Evolutionary conservation across 306 rosid genomes (phyloP).

Genomic region (Cyclanthera cordifolia): DNA sequence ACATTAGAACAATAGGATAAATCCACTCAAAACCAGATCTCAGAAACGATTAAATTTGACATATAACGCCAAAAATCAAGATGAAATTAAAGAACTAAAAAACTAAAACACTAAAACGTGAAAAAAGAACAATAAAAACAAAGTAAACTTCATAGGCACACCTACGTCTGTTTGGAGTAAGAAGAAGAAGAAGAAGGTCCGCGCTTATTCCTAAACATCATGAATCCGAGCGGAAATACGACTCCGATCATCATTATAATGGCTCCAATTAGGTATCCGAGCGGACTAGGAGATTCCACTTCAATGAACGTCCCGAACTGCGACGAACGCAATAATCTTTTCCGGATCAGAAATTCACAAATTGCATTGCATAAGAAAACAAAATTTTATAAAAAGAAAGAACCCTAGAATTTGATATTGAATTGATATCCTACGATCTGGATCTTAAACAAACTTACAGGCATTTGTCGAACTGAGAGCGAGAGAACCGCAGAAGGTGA

Average conservation of each 20-base stretch:
- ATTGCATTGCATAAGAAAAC: background rate
- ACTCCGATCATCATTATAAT: conserved; percentile 94
- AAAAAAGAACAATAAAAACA: conserved; percentile 6
- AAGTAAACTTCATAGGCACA: conserved; percentile 38
- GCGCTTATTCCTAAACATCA: conserved; percentile 96
- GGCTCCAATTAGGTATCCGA: conserved; percentile 77
- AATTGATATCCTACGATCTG: background rate
- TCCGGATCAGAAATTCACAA: background rate
- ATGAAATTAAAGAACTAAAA: background rate
- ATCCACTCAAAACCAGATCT: background rate
- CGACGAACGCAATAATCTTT: conserved; percentile 19
- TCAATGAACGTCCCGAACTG: conserved; percentile 50
- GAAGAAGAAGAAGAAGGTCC: conserved; percentile 69
- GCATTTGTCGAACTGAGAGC: conserved; percentile 4
- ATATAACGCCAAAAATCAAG: background rate
- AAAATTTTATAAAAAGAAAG: background rate
- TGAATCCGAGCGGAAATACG: conserved; percentile 86
- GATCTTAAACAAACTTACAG: conserved; percentile 13
- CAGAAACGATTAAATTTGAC: background rate
- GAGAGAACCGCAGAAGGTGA: background rate
- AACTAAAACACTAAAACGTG: background rate
- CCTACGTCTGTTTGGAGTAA: conserved; percentile 99
- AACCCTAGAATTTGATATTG: conserved; percentile 7
- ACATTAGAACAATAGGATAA: background rate
- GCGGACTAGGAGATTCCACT: conserved; percentile 78